phyloP scores from a whole-genome alignment of 257 asterid species.

The Salvia splendens region DNA sequence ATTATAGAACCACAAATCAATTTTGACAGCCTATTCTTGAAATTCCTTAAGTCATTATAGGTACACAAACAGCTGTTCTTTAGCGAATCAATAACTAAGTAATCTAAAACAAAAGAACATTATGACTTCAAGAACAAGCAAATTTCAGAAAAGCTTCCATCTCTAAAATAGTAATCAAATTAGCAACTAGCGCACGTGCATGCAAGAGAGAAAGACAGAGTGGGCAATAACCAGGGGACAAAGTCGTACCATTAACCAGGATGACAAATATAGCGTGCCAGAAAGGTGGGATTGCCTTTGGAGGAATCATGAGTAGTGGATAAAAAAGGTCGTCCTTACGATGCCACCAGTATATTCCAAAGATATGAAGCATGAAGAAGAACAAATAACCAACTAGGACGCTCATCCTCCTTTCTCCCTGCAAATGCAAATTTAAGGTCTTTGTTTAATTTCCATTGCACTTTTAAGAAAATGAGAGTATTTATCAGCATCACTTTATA shows the following conservation, averaged over 20 bases:
- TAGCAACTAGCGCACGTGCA: too few species aligned
- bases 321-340: slow-evolving; percentile 61
- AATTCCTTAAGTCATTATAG: slow-evolving; percentile 13
- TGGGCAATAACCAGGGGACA: slow-evolving; percentile 25
- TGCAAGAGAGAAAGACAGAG: neutral
- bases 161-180: slow-evolving; percentile 1
- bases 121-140: slow-evolving; percentile 26
- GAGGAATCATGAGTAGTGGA: slow-evolving; percentile 83
- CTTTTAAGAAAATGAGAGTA: slow-evolving; percentile 13
- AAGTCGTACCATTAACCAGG: slow-evolving; percentile 70
- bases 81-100: slow-evolving; percentile 1
- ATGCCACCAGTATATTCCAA: slow-evolving; percentile 85
- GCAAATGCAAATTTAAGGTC: slow-evolving; percentile 40
- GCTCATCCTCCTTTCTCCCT: slow-evolving; percentile 80
- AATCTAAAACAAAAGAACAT: neutral
- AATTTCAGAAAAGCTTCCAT: neutral
- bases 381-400: slow-evolving; percentile 62
- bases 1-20: slow-evolving; percentile 11
- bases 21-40: slow-evolving; percentile 15
- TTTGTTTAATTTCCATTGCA: slow-evolving; percentile 19
- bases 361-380: slow-evolving; percentile 61
- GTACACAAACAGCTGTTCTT: neutral
- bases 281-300: slow-evolving; percentile 80
- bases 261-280: slow-evolving; percentile 86
- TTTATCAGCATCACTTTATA: slow-evolving; percentile 18